Base-by-base conservation (phyloP, 2,329 filamentous ascomycete genomes). In the Colletotrichum cereale region DNA sequence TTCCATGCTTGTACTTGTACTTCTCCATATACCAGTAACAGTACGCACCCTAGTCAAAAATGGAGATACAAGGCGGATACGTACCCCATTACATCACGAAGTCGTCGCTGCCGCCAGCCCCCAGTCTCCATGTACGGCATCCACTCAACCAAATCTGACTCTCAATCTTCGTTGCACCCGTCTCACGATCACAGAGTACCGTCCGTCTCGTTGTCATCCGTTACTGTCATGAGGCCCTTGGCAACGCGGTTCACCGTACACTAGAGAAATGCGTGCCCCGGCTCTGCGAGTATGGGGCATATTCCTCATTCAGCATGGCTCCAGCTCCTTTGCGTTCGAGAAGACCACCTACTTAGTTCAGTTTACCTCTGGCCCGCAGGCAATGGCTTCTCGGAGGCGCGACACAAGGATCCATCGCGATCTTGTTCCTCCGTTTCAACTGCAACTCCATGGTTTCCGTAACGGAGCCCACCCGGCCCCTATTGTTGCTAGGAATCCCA, bases 371-470 rank as follows among this genome's bases (percentile, higher is more conserved):
- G 21, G 8, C 58, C 44, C 58, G n/a, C 42, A 36, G 29, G 31
- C 31, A 47, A 55, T 14, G 52, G 10, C 16, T 36, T 55, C 21
- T 36, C 11, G 31, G 2, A 7, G 18, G 60, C 48, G 47, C 48
- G 10, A 36, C 14, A 36, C 18, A 31, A 62, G 60, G 36, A 50
- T 57, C 34, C 56, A 57, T 67, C 57, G 12, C 47, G 34, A 62
- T 50, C 24, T 64, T 57, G 36, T 50, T 58, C 57, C 67, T 34
- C 67, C 67, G 50, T 71, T 71, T 71, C 57, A 67, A 71, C 50
- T 36, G 40, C 63, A 62, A 57, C 57, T 36, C 42, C 50, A 57
- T 24, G 57, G 56, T 40, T 56, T 42, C 67, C 62, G 34, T 62
- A 62, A 66, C 38, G 62, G 31, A 61, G 36, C 66, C 60, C 61